Base-by-base conservation (phyloP, 2,329 filamentous ascomycete species). In the Neonectria punicea region DNA sequence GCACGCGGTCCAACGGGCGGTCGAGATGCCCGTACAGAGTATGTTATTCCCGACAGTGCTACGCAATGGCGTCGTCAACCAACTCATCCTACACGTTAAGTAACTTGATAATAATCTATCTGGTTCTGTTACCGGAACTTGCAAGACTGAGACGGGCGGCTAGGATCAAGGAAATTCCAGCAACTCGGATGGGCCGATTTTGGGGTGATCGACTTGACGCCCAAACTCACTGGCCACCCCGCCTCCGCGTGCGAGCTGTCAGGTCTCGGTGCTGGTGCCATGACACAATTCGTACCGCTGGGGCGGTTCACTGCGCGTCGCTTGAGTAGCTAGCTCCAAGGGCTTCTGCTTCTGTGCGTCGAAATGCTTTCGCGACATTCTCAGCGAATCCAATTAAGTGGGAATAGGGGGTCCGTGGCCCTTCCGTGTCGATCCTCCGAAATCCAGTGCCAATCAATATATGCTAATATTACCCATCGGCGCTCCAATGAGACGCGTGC, bases 211-310 rank as follows among this genome's bases (percentile, higher is more conserved):
- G 54, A 14, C 41, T 34, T n/a, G 25, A 41, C 20, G 41, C 46
- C 36, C 56, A 44, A 55, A 58, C 28, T 36, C 44, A 39, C 25
- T 22, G 43, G 34, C 41, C 36, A 44, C 44, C 53, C 54, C 61
- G 30, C 55, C 44, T 53, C 56, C 22, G 6, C 47, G 6, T 41
- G 28, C 46, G 22, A 18, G 60, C 59, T 58, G 54, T 58, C 64
- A 54, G 14, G 30, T 56, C 61, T 55, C 56, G 8, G 9, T n/a
- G 44, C 51, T 25, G 41, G 49, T n/a, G 44, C 51, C 46, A 66
- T 73, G 71, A 69, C 71, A 66, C 61, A 61, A 51, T 54, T 61
- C 51, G 69, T 73, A 73, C 71, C 71, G 60, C 70, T 63, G 65
- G 69, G 51, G 49, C 50, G 71, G 71, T 73, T 73, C 71, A 62